Percentiles rank a stretch among this genome's conserved stretches.
These are phyloP conservation scores for Penicillium coffeae DNA, from an alignment of 495 filamentous ascomycete species.

Conservation along the genomic window DNA sequence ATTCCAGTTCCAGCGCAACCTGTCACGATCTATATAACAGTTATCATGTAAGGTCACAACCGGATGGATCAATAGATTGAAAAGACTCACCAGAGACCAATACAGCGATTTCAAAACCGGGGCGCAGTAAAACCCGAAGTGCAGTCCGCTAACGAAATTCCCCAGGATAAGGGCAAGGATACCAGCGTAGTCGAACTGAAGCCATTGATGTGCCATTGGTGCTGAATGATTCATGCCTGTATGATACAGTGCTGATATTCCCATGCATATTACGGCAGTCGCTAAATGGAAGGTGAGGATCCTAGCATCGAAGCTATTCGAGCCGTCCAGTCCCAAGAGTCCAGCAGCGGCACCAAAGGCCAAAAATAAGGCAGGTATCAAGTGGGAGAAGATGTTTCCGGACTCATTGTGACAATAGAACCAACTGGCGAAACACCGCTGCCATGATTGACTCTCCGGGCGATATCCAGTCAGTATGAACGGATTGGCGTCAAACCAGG, in stretches of 20 bases:
- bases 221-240: slow-evolving; percentile 15
- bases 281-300: slow-evolving; percentile 13
- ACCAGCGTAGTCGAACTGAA: slow-evolving; percentile 18
- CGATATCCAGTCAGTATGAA: slow-evolving; percentile 35
- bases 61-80: background rate
- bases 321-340: background rate
- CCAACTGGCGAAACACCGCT: slow-evolving; percentile 26
- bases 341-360: no score
- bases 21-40: slow-evolving; percentile 7
- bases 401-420: slow-evolving; percentile 29
- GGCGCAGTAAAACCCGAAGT: slow-evolving; percentile 23
- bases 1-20: slow-evolving; percentile 18
- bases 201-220: slow-evolving; percentile 4
- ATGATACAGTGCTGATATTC: slow-evolving; percentile 19
- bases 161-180: slow-evolving; percentile 19
- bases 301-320: slow-evolving; percentile 5
- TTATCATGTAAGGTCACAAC: background rate
- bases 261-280: slow-evolving; percentile 9
- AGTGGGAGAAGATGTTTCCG: slow-evolving; percentile 30
- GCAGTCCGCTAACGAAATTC: slow-evolving; percentile 19
- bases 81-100: slow-evolving; percentile 16
- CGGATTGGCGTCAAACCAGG: slow-evolving; percentile 36
- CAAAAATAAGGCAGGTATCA: slow-evolving; percentile 18
- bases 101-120: slow-evolving; percentile 11
- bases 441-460: slow-evolving; percentile 28